Base-by-base conservation (phyloP, 495 filamentous ascomycete species). In the Tuber magnatum region DNA sequence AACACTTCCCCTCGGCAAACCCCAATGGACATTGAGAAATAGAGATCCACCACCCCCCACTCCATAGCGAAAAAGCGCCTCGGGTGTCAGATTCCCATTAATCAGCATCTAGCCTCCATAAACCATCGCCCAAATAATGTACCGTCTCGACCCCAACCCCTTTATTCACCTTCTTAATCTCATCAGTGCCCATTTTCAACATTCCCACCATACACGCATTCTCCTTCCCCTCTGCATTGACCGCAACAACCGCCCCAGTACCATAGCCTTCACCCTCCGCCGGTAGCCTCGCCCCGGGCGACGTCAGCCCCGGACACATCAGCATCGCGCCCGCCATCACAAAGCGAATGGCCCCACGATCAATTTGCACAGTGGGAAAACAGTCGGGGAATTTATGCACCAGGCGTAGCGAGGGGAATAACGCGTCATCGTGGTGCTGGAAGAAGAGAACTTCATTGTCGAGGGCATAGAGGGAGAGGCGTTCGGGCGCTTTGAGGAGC, bases 261-360 rank as follows among this genome's bases (percentile, higher is more conserved):
- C 90, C 87, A 75, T 97, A 77, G 78, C 92, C 88, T 69, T 85
- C 69, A 73, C 88, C 86, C 42, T 85, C 82, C 71, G 85, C 86
- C 41, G 93, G 95, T 78, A 99, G 83, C 43, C 89, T 80, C 0
- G 95, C 95, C 1, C 96, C 95, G 0, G 90, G 82, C 14, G 88
- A 91, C 12, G 95, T 99, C 75, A 98, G 82, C 0, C 95, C 95
- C 0, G 95, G 95, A 20, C 92, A 94, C 95, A 99, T 99, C 68
- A 99, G 89, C 73, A 94, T 91, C 0, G 95, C 95, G 38, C 95
- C 95, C 3, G 89, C 90, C 1, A 99, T 88, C 42, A 99, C 94
- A 85, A 99, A 99, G 75, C 96, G 93, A 84, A 98, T 97, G 0
- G 96, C 95, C 72, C 95, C 95, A 71, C 95, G 90, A 84, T 98